Evolutionary conservation across 1,284 basidiomycete species (phyloP), one percentile per base, ranked within the genome.

Genomic region (Ustilago bromivora): DNA sequence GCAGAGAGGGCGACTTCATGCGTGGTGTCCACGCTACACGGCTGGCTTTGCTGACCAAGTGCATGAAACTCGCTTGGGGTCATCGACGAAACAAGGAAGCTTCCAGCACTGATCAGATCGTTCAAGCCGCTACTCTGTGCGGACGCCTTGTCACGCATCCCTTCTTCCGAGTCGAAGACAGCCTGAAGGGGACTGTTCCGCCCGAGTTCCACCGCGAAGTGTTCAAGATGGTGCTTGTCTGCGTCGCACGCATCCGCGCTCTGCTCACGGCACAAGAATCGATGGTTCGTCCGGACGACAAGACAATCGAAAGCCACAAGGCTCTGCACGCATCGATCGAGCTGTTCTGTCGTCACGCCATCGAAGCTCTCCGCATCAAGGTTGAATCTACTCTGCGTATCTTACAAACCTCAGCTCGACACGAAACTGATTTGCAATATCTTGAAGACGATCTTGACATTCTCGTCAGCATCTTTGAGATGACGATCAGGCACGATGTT

Each of bases 1-100:
- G 88, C 53, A 89, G 93, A 28, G 89, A 88, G 6, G 95, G 94
- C 1, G 92, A 95, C 72, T 92, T 95, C 89, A 94, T 95, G 91
- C 89, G 92, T 0, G 90, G 90, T 1, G 91, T 95, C 34, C 94
- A 97, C 80, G 89, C 90, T 1, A 90, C 92, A 31, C 89, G 94
- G 38, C 87, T 97, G 9, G 90, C 90, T 7, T 88, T 96, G 7
- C 88, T 97, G 2, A 89, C 94, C 15, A 90, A 91, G 0, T 85
- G 96, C 57, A 88, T 95, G 38, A 93, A 96, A 80, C 89, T 92
- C 0, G 89, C 89, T 0, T 86, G 89, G 13, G 91, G 81, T 86
- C 2, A 91, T 92, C 80, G 87, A 90, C 11, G 38, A 19, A 79
- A 15, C 58, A 57, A 31, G n/a, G 64, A 60, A 19, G 52, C 23